A percentile compares a stretch with the other conserved stretches of the same genome.
Conservation (phyloP, 148 eudicot genomes). For the Limonium bicolor region DNA sequence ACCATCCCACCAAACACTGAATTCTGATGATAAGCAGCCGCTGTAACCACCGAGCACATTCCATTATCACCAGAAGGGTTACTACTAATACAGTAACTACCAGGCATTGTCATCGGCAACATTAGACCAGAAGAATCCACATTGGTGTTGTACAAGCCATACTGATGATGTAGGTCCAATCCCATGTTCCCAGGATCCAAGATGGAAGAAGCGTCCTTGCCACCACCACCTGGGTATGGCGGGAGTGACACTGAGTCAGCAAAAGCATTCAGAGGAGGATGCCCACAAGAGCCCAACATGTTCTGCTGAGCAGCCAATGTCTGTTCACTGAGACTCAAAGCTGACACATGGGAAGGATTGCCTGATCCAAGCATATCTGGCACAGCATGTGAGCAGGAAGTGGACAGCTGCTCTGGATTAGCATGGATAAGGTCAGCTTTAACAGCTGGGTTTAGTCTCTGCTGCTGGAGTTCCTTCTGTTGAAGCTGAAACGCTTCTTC, state of each 20-base stretch:
- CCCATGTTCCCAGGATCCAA: slow-evolving; percentile 42
- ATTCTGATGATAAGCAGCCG: slow-evolving; percentile 60
- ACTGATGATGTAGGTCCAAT: slow-evolving; percentile 58
- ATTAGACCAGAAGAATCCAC: slow-evolving; percentile 73
- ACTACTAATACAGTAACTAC: slow-evolving; percentile 22
- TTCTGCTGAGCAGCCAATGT: slow-evolving; percentile 41
- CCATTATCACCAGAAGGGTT: slow-evolving; percentile 35
- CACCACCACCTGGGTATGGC: slow-evolving; percentile 56
- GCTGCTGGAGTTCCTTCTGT: slow-evolving; percentile 36
- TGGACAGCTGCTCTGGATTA: slow-evolving; percentile 24
- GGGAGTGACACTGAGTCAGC: slow-evolving; percentile 48
- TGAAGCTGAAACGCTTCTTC: slow-evolving; percentile 38
- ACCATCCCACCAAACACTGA: slow-evolving; percentile 54
- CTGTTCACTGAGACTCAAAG: slow-evolving; percentile 35
- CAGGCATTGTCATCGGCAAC: slow-evolving; percentile 74
- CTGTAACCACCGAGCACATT: slow-evolving; percentile 53
- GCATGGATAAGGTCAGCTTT: slow-evolving; percentile 35
- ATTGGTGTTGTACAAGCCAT: slow-evolving; percentile 47
- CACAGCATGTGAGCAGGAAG: slow-evolving; percentile 31
- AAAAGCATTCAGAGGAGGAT: slow-evolving; percentile 30
- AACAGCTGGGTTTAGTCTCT: slow-evolving; percentile 38
- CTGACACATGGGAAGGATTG: slow-evolving; percentile 35
- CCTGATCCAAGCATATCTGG: slow-evolving; percentile 48
- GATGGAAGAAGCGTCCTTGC: slow-evolving; percentile 49
- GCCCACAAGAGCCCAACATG: slow-evolving; percentile 42